phyloP scores from a whole-genome alignment of 345 rosid genomes.

The Corchorus olitorius region DNA sequence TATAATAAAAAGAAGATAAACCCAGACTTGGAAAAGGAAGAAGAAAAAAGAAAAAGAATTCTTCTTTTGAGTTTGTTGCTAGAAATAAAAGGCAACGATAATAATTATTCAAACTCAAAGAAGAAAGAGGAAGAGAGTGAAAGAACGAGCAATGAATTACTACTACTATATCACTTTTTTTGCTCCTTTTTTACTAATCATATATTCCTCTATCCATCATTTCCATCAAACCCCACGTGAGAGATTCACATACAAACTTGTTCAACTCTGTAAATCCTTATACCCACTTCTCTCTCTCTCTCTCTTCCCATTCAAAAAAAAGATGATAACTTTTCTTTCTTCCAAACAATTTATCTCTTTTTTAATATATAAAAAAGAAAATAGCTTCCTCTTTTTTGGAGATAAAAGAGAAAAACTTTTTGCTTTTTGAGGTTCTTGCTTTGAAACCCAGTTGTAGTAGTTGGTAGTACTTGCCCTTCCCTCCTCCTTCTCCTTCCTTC shows the following conservation, averaged over 20 bases:
- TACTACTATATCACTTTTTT: slow-evolving; percentile 26
- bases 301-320: not conserved
- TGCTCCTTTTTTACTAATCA: slow-evolving; percentile 42
- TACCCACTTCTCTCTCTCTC: slow-evolving; percentile 19
- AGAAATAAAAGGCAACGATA: slow-evolving; percentile 25
- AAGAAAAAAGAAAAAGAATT: not conserved
- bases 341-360: not conserved
- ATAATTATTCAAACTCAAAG: slow-evolving; percentile 25
- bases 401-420: slow-evolving; percentile 7
- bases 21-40: slow-evolving; percentile 1
- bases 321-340: slow-evolving; percentile 33
- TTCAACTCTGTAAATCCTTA: not conserved
- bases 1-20: slow-evolving; percentile 9
- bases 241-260: slow-evolving; percentile 28
- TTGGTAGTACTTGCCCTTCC: slow-evolving; percentile 37
- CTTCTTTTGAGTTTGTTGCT: slow-evolving; percentile 1
- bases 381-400: slow-evolving; percentile 17
- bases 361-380: not conserved
- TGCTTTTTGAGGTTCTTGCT: slow-evolving; percentile 27
- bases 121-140: not conserved
- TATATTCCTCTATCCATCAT: slow-evolving; percentile 46
- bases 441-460: slow-evolving; percentile 35
- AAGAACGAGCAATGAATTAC: slow-evolving; percentile 25
- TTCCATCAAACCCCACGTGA: slow-evolving; percentile 56
- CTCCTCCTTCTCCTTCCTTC: slow-evolving; percentile 17